Evolutionary conservation across 768 basidiomycete species (phyloP), one percentile per base, ranked within the genome.

Genomic region (Tricholoma sp.): DNA sequence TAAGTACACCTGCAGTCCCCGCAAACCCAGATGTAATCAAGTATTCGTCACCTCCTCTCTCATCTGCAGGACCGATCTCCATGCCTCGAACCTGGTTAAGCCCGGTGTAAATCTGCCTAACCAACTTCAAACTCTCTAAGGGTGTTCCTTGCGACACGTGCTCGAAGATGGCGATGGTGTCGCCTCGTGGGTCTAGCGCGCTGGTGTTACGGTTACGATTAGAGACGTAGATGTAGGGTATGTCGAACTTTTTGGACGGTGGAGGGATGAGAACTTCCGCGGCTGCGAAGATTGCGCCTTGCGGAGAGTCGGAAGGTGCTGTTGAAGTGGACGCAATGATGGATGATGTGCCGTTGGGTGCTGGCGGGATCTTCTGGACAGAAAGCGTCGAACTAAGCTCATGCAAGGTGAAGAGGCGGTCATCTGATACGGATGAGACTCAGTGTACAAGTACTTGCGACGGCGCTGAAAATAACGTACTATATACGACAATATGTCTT

Each of bases 61-160:
- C 70, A 55, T 72, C 65, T 54, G 69, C 60, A 2, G 78, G 75
- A 4, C 81, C 80, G 53, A 87, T 73, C 68, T 79, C 76, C 84
- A 89, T 87, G 3, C 85, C 86, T 31, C 85, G 73, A 33, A 88
- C 76, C 65, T 86, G 81, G 60, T 82, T 72, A 52, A 86, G 67
- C 10, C 85, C 83, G 0, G 84, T 87, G 70, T 76, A 85, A 17
- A 86, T 78, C 55, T 86, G 82, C 4, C 60, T 62, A 7, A 80
- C 66, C 6, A 77, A 63, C 29, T 62, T 63, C 50, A 74, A 68
- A 32, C 63, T 61, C 51, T 69, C 73, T 18, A 55, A 31, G 8
- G 24, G 34, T 11, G 64, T 60, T 28, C 39, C 60, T 54, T 53
- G 39, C 41, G 63, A 17, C 18, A 75, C 62, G 51, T 75, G 71